Evolutionary conservation across 257 asterid genomes (phyloP), one percentile per base, ranked within the genome.

Genomic region (Plectranthus barbatus): DNA sequence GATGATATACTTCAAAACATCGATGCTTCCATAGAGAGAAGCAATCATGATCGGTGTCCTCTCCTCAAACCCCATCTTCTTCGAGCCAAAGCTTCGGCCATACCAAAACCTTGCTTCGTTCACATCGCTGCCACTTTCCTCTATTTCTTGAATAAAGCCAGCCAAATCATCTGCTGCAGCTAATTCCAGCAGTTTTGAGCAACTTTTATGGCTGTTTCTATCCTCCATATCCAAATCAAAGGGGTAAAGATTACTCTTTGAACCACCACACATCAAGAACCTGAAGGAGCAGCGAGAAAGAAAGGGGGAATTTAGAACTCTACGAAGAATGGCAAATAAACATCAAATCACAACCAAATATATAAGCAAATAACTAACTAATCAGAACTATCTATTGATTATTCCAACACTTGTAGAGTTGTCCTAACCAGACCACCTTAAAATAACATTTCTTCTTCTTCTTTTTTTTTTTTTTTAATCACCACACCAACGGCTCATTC

Each of bases 21-120:
- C 64, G 31, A 59, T 69, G 77, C 95, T 91, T n/a, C 96, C 96
- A 55, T 76, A 88, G 68, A 86, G 39, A 42, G 95, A 74, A 42
- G 98, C 93, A 57, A 91, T 80, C 91, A 84, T 73, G 53, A 88
- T 31, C 4, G 98, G 91, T 41, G 84, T 88, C 48, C 98, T 78
- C 71, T 85, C 87, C 50, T 88, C 89, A 17, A 77, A 75, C 7
- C 90, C 89, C 95, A 91, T 91, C 83, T 76, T 82, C 54, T 72
- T 84, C 3, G 86, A 76, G 34, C 91, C 90, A 13, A 81, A 76
- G 72, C 78, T 78, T 73, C 85, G 77, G 0, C 94, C 89, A 56
- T 91, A 91, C 98, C 98, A 91, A 39, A 65, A 71, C 79, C 95
- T 80, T 51, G 66, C 44, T 66, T 82, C 91, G 56, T 86, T 77